Evolutionary conservation across 768 basidiomycete genomes (phyloP), one percentile per base, ranked within the genome.

Genomic region (Strobilomyces confusus): DNA sequence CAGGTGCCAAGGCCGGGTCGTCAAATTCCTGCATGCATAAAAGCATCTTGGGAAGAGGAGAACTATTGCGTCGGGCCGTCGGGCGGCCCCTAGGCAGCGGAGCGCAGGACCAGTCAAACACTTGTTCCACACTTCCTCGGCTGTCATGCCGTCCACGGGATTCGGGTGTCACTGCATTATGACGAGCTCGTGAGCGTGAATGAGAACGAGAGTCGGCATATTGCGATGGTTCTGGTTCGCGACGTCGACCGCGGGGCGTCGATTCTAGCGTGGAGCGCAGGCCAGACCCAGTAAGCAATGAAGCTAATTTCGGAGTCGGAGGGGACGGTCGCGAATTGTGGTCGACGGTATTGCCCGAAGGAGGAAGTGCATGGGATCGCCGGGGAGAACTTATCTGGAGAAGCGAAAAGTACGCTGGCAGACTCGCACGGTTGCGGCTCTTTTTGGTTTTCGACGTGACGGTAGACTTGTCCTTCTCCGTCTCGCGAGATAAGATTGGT

Each of bases 371-470:
- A 19, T 50, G 77, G 51, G 59, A 63, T 72, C 48, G 80, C 74
- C 42, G 72, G 53, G 61, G 69, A 45, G 75, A 76, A 58, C 70
- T 72, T 59, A 82, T 72, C 64, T 83, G 80, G 36, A 90, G 77
- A 53, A 88, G 75, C 44, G 86, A 87, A 67, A 90, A 90, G 69
- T 82, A 87, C 19, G 85, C 80, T 20, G 87, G 87, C 26, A 90
- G 78, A 65, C 83, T 86, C 42, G 83, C 82, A 66, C 87, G 85
- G 67, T 83, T 86, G 61, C 81, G 83, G 60, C 70, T 75, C 54
- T 74, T 77, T 70, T 75, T 81, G 51, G 75, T 73, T 77, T 57
- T 72, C 56, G 61, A 68, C 15, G 69, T 67, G 56, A 72, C 58
- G 38, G 68, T 66, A 17, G 62, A 63, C 32, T 52, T 63, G 58